phyloP scores from a whole-genome alignment of 805 yeast species.

The Yarrowia yakushimensis region DNA sequence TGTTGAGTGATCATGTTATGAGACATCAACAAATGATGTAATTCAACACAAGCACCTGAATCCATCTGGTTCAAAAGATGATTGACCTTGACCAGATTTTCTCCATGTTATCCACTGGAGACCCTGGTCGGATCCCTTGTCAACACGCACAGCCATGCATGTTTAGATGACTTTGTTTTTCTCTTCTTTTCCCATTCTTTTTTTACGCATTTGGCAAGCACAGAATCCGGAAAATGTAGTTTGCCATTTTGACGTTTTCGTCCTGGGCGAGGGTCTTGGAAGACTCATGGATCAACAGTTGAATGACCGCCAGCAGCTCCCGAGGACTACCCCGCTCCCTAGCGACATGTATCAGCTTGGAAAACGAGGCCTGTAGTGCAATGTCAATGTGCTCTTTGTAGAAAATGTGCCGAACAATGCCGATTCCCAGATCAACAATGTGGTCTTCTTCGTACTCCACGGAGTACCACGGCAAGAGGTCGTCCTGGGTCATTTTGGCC shows the following conservation, averaged over 20 bases:
- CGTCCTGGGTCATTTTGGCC: background rate
- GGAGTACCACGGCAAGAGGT: background rate
- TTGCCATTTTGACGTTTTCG: slow-evolving; percentile 17
- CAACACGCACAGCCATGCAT: background rate
- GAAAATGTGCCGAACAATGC: background rate
- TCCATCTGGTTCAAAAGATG: no score
- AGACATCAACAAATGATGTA: no score
- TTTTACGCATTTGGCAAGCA: background rate
- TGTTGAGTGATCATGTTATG: background rate
- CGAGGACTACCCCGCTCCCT: background rate
- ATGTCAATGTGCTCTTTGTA: slow-evolving; percentile 1
- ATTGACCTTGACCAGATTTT: no score
- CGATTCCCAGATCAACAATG: slow-evolving; percentile 1
- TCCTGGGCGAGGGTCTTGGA: background rate
- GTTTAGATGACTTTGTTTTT: background rate
- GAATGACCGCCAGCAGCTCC: background rate
- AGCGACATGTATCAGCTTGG: background rate
- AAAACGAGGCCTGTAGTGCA: background rate
- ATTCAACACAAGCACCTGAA: no score
- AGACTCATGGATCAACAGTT: background rate
- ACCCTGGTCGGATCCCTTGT: background rate
- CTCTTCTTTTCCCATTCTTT: background rate
- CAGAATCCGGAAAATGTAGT: background rate
- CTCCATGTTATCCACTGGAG: no score
- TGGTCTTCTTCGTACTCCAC: background rate